Conservation (phyloP, 176 grass and related monocot species). For the Aechmea fasciata region DNA sequence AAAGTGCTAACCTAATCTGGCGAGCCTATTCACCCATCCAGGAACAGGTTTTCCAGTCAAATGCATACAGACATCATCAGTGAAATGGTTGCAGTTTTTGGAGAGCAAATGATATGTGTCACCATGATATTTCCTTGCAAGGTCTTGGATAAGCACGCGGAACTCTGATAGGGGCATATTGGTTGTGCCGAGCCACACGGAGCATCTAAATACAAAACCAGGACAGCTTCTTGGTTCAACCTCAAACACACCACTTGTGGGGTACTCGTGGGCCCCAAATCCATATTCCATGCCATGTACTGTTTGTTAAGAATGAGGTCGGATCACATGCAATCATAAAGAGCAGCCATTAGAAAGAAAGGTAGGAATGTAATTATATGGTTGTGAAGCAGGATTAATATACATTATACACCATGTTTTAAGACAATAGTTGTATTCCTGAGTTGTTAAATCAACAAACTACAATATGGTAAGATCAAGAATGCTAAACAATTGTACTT, state of each 20-base stretch:
- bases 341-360: too few species aligned
- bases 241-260: slow-evolving; percentile 72
- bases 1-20: slow-evolving; percentile 56
- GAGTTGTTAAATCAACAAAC: neutral
- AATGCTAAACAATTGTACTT: too few species aligned
- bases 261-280: slow-evolving; percentile 82
- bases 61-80: slow-evolving; percentile 47
- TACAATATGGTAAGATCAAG: too few species aligned
- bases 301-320: slow-evolving; percentile 12
- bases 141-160: slow-evolving; percentile 53
- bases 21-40: slow-evolving; percentile 87
- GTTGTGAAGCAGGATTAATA: neutral
- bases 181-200: slow-evolving; percentile 61
- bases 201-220: slow-evolving; percentile 73
- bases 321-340: neutral
- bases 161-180: slow-evolving; percentile 53
- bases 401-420: too few species aligned
- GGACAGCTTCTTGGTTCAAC: slow-evolving; percentile 82
- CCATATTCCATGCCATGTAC: slow-evolving; percentile 91
- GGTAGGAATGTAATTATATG: neutral
- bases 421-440: neutral
- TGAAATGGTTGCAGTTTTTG: slow-evolving; percentile 96
- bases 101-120: slow-evolving; percentile 72
- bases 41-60: slow-evolving; percentile 53
- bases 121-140: slow-evolving; percentile 64